Percentiles rank a stretch among this genome's conserved stretches.
These are phyloP conservation scores for Nepenthes gracilis DNA, from an alignment of 148 eudicot genomes.

Conservation along the genomic window DNA sequence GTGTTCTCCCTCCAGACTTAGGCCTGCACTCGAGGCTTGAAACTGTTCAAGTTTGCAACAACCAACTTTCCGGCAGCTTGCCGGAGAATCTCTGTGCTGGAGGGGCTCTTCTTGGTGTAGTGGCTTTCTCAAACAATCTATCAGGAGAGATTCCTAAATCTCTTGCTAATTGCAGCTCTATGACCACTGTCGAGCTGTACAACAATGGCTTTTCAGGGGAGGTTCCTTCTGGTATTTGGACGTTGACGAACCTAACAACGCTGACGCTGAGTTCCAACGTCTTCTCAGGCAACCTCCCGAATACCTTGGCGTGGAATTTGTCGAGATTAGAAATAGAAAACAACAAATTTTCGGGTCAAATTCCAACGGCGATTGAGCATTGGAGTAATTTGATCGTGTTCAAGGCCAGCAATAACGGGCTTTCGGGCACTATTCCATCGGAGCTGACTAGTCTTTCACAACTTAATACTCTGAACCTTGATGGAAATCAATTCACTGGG, in stretches of 20 bases:
- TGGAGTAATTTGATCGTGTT: constrained; percentile 41
- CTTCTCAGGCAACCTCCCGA: constrained; percentile 48
- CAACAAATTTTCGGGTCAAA: constrained; percentile 51
- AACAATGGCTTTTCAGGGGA: constrained; percentile 48
- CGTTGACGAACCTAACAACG: constrained; percentile 13
- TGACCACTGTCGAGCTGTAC: constrained; percentile 25
- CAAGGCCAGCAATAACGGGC: constrained; percentile 43
- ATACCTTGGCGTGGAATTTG: constrained; percentile 29
- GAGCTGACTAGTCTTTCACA: constrained; percentile 33
- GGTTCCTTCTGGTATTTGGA: constrained; percentile 49
- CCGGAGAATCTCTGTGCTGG: constrained; percentile 50
- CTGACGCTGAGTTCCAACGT: constrained; percentile 32
- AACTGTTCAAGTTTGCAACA: constrained; percentile 36
- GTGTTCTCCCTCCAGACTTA: constrained; percentile 44
- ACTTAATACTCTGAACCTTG: constrained; percentile 28
- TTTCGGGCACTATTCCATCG: constrained; percentile 40
- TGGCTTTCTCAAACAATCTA: constrained; percentile 40
- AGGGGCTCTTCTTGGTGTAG: constrained; percentile 22
- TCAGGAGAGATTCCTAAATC: constrained; percentile 56
- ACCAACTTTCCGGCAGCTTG: constrained; percentile 55
- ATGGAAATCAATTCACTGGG: constrained; percentile 58
- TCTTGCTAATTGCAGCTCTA: constrained; percentile 28
- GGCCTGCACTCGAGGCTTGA: constrained; percentile 55
- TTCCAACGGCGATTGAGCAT: constrained; percentile 25
- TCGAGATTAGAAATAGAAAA: constrained; percentile 35